Evolutionary conservation across 2,329 filamentous ascomycete species (phyloP).

Genomic region (Ophiostoma quercus): DNA sequence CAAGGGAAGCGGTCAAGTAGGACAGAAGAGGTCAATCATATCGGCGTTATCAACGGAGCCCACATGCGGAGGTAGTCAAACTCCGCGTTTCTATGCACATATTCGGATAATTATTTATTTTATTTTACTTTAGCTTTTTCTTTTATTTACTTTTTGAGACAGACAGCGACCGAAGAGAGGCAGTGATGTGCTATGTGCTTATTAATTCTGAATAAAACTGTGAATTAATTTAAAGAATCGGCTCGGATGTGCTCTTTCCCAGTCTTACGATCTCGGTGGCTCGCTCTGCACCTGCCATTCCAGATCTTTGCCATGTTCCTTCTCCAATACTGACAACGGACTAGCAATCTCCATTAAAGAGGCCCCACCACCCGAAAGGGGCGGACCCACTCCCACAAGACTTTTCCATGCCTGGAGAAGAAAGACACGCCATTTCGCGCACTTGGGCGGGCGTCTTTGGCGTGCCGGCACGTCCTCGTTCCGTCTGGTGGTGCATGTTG

Average conservation of each 20-base stretch:
- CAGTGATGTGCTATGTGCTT: too few species aligned
- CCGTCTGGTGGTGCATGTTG: slow-evolving; percentile 1
- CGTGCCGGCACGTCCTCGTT: slow-evolving; percentile 7
- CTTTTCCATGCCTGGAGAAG: not conserved
- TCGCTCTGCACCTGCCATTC: not conserved
- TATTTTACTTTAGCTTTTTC: not conserved
- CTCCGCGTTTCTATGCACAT: not conserved
- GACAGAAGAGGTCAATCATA: slow-evolving; percentile 1
- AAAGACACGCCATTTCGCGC: slow-evolving; percentile 7
- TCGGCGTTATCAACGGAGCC: not conserved
- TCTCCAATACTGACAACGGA: not conserved
- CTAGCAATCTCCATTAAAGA: not conserved
- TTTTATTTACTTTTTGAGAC: not conserved
- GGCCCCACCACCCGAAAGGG: slow-evolving; percentile 8
- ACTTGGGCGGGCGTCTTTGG: not conserved
- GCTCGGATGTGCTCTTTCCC: not conserved
- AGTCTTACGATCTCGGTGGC: not conserved
- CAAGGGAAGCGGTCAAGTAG: not conserved
- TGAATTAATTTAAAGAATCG: not conserved
- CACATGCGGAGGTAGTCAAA: not conserved
- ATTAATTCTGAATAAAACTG: not conserved
- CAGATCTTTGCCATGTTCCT: slow-evolving; percentile 4
- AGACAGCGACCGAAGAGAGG: too few species aligned
- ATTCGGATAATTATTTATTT: slow-evolving; percentile 1
- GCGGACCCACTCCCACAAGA: not conserved